These are phyloP conservation scores for Canariomyces notabilis DNA, from an alignment of 2,329 filamentous ascomycete species.

Conservation along the genomic window DNA sequence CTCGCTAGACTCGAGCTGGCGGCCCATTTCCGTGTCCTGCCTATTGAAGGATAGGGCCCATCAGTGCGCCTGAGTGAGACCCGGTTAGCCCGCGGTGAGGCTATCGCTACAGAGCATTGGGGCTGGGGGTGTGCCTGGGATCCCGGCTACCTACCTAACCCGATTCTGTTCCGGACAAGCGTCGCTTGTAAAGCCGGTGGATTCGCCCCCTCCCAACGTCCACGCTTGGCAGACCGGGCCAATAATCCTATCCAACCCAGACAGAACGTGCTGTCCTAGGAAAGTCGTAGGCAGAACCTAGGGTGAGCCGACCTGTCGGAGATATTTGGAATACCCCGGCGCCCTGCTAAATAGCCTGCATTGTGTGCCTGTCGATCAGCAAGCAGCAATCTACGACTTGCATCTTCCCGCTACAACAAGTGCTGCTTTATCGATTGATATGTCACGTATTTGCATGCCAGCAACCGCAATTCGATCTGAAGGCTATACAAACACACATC, in stretches of 20 bases:
- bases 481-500: too few relatives aligned
- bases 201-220: not conserved
- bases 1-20: not conserved
- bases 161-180: conserved; percentile 1
- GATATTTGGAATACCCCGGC: too few relatives aligned
- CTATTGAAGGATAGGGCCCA: not conserved
- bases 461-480: too few relatives aligned
- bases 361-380: not conserved
- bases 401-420: not conserved
- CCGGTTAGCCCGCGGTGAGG: not conserved
- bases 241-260: not conserved
- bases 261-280: too few relatives aligned
- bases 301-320: not conserved
- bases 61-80: too few relatives aligned
- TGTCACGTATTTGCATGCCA: too few relatives aligned
- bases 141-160: conserved; percentile 4
- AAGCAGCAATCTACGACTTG: not conserved
- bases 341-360: not conserved
- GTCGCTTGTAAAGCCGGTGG: too few relatives aligned
- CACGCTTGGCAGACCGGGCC: not conserved
- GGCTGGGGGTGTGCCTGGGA: not conserved
- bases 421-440: not conserved
- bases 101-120: not conserved
- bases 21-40: not conserved
- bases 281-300: too few relatives aligned